Evolutionary conservation across 306 rosid species (phyloP).

Genomic region (Trichosanthes cucumerina): DNA sequence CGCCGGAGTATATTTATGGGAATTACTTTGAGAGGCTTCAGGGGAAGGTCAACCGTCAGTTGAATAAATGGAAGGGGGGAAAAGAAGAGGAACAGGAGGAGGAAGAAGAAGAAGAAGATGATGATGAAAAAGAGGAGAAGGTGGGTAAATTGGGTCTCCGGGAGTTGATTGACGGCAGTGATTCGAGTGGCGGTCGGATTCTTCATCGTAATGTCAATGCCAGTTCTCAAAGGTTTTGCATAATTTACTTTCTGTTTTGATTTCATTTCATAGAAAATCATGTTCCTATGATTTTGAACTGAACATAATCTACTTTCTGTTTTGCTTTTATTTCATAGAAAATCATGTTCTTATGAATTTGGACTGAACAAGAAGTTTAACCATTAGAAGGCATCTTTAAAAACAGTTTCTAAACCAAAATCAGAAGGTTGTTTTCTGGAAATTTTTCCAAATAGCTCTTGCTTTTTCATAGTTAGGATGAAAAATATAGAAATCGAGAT

Average conservation of each 20-base stretch:
- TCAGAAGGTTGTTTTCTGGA: neutral
- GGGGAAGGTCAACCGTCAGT: constrained; percentile 10
- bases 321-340: neutral
- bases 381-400: neutral
- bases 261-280: neutral
- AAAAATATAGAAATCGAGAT: neutral
- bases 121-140: constrained; percentile 20
- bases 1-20: constrained; percentile 88
- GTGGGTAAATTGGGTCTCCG: constrained; percentile 49
- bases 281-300: too few relatives aligned
- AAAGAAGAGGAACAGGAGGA: neutral
- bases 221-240: constrained; percentile 48
- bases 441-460: neutral
- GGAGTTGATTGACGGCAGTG: constrained; percentile 59
- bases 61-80: neutral
- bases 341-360: neutral
- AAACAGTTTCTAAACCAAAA: neutral
- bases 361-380: neutral
- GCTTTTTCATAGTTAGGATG: neutral
- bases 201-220: constrained; percentile 78
- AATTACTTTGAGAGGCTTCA: constrained; percentile 70
- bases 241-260: neutral
- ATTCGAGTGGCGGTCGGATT: constrained; percentile 45
- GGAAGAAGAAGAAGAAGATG: constrained; percentile 15
- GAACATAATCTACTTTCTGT: neutral